A percentile compares a stretch with the other conserved stretches of the same genome.
phyloP scores from a whole-genome alignment of 2,329 filamentous ascomycete species.

The Mollisiaceae sp. region DNA sequence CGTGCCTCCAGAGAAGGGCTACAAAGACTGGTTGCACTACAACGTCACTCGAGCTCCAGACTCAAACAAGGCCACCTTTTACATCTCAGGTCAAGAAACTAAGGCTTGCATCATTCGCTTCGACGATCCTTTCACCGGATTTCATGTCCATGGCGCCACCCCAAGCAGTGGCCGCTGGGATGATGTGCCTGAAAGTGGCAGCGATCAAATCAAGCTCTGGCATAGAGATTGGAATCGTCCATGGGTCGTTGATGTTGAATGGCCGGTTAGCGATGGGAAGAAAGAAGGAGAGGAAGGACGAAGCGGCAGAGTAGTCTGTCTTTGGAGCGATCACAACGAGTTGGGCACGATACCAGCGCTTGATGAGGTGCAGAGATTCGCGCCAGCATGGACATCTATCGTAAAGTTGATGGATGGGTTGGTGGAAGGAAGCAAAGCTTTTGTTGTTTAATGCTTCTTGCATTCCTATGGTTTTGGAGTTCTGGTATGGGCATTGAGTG shows the following conservation, averaged over 20 bases:
- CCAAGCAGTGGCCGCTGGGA: slow-evolving; percentile 66
- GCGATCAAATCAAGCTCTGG: slow-evolving; percentile 77
- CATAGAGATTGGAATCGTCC: slow-evolving; percentile 76
- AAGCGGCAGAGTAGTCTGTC: slow-evolving; percentile 73
- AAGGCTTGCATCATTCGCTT: slow-evolving; percentile 79
- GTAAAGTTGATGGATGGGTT: slow-evolving; percentile 79
- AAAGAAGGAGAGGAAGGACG: slow-evolving; percentile 49
- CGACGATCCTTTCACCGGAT: slow-evolving; percentile 66
- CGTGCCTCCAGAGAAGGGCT: slow-evolving; percentile 50
- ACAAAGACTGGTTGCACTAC: slow-evolving; percentile 67
- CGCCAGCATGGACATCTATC: slow-evolving; percentile 79
- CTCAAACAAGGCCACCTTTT: slow-evolving; percentile 62
- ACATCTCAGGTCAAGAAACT: slow-evolving; percentile 74
- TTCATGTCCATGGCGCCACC: slow-evolving; percentile 66
- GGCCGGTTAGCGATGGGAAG: slow-evolving; percentile 48
- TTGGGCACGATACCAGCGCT: slow-evolving; percentile 77
- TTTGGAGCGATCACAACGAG: slow-evolving; percentile 86
- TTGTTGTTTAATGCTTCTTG: slow-evolving; percentile 35
- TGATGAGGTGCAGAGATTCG: slow-evolving; percentile 77
- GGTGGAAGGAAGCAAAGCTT: slow-evolving; percentile 78
- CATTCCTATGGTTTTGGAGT: not conserved
- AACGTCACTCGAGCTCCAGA: slow-evolving; percentile 56
- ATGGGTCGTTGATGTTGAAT: slow-evolving; percentile 75
- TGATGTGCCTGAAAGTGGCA: slow-evolving; percentile 64
- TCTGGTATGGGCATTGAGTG: not conserved